Conservation (phyloP, 768 basidiomycete genomes). For the Boletus reticulatus region DNA sequence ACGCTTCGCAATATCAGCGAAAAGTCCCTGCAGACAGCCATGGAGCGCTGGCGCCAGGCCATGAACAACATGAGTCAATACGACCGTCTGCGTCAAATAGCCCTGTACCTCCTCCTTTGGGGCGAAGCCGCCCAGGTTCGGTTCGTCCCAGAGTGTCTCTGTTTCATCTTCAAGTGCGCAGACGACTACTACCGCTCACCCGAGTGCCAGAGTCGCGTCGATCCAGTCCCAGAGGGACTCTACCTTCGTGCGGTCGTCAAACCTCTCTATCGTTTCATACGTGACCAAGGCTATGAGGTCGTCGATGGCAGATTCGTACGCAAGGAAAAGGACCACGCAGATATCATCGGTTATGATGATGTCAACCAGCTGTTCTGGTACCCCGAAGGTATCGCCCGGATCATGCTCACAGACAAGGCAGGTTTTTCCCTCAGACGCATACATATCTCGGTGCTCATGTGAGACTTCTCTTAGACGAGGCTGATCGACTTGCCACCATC, state of each 20-base stretch:
- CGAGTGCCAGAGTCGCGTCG: constrained; percentile 92
- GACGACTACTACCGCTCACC: constrained; percentile 99
- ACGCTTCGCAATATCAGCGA: constrained; percentile 54
- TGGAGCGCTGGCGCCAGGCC: constrained; percentile 93
- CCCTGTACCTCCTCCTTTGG: constrained; percentile 94
- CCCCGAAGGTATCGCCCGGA: constrained; percentile 94
- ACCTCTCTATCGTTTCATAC: constrained; percentile 93
- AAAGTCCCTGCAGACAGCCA: constrained; percentile 75
- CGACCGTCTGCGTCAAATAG: constrained; percentile 94
- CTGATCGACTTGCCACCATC: constrained; percentile 89
- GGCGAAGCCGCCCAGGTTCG: constrained; percentile 98
- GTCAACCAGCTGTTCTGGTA: constrained; percentile 99
- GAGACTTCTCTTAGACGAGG: constrained; percentile 54
- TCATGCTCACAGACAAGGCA: constrained; percentile 87
- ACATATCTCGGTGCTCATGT: neutral
- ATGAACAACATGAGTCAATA: constrained; percentile 99
- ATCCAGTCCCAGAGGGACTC: constrained; percentile 93
- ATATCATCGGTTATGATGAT: constrained; percentile 98
- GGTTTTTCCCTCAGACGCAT: constrained; percentile 1
- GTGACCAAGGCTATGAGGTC: constrained; percentile 97
- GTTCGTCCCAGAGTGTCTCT: constrained; percentile 93
- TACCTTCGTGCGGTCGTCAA: constrained; percentile 90
- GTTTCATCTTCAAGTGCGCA: constrained; percentile 99
- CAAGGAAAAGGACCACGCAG: constrained; percentile 88
- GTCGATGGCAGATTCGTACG: constrained; percentile 93